A percentile compares a stretch with the other conserved stretches of the same genome.
phyloP scores from a whole-genome alignment of 2,329 filamentous ascomycete species.

The Neopestalotiopsis sp. region DNA sequence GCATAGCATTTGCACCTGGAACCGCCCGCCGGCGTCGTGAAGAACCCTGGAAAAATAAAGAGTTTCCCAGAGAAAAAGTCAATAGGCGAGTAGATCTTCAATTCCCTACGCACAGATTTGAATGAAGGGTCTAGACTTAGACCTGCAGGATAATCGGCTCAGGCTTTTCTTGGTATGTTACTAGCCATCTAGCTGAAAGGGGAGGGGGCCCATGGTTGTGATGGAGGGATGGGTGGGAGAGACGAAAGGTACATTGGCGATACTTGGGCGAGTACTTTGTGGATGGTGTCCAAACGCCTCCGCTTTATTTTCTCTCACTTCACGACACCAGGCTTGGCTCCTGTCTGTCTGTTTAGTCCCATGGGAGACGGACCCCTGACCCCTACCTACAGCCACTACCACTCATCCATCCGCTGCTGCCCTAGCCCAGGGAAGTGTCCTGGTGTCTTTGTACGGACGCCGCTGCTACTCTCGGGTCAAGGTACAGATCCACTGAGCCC shows the following conservation, averaged over 20 bases:
- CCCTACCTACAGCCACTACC: background rate
- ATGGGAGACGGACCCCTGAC: conserved; percentile 10
- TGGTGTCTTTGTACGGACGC: background rate
- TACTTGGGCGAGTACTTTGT: conserved; percentile 11
- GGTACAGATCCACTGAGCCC: conserved; percentile 15
- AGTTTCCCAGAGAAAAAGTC: background rate
- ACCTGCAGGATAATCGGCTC: conserved; percentile 5
- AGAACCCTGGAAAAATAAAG: background rate
- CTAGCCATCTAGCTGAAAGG: background rate
- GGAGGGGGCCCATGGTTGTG: background rate
- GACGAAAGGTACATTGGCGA: conserved; percentile 10
- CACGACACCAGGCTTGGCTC: background rate
- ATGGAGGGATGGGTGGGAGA: background rate
- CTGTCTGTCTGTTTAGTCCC: background rate
- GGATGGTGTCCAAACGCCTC: background rate
- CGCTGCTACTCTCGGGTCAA: conserved; percentile 16
- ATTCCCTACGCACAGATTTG: background rate
- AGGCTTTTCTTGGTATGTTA: background rate
- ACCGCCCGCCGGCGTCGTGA: background rate
- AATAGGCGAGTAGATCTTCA: background rate
- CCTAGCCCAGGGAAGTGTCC: conserved; percentile 10
- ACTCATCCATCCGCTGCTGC: conserved; percentile 1
- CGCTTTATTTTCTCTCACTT: background rate
- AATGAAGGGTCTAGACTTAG: background rate
- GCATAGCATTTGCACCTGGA: background rate